Evolutionary conservation across 2,329 filamentous ascomycete species (phyloP).

Genomic region (Didymosphaeria variabile): DNA sequence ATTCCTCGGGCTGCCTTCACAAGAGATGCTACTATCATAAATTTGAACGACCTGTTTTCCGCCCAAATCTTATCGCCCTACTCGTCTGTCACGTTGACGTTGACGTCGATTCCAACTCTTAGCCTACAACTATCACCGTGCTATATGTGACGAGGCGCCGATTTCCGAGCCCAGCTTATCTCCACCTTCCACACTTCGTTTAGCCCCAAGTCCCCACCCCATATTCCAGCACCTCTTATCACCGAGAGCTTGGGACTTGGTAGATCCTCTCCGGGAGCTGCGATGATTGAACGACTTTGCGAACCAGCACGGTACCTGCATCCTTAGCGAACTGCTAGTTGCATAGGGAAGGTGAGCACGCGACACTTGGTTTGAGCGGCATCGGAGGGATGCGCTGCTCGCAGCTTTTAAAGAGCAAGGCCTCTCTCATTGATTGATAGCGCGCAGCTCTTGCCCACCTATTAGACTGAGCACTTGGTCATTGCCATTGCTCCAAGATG

Average conservation of each 20-base stretch:
- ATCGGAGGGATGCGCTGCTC: slow-evolving; percentile 1
- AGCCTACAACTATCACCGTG: not conserved
- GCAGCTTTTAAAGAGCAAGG: not conserved
- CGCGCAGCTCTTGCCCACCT: not conserved
- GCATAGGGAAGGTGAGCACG: slow-evolving; percentile 17
- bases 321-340: not conserved
- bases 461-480: not conserved
- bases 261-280: not conserved
- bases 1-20: not conserved
- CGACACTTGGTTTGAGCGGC: not conserved
- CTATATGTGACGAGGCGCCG: not conserved
- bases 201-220: slow-evolving; percentile 12
- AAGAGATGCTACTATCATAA: not conserved
- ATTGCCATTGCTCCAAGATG: slow-evolving; percentile 20
- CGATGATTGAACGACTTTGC: not conserved
- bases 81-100: not conserved
- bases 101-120: not conserved
- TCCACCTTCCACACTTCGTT: slow-evolving; percentile 17
- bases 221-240: not conserved
- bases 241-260: not conserved
- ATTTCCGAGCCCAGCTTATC: slow-evolving; percentile 9
- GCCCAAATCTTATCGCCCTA: not conserved
- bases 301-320: slow-evolving; percentile 8
- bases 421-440: not conserved
- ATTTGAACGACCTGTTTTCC: no score